Evolutionary conservation across 768 basidiomycete species (phyloP), one percentile per base, ranked within the genome.

Genomic region (Pleurotus tuber-regium): DNA sequence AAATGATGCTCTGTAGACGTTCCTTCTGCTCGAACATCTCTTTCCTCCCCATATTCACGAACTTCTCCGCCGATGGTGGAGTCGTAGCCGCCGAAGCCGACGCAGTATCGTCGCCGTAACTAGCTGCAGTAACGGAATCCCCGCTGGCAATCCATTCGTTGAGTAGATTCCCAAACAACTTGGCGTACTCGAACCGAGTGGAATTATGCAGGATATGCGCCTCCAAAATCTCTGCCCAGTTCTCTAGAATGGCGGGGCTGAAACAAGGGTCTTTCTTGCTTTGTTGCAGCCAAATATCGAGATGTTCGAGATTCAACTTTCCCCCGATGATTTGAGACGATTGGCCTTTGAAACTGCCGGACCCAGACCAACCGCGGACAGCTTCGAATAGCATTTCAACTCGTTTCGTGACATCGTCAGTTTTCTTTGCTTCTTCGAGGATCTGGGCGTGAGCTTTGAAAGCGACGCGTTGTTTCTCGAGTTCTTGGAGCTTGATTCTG

Each of bases 111-210:
- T 51, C 58, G 5, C 43, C 39, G 18, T 40, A 57, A 16, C 62
- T 26, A 14, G 25, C 52, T n/a, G n/a, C n/a, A 5, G 68, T 64
- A n/a, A 63, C 64, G 0, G 71, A 72, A 57, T 76, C 73, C 1
- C 72, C 73, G 31, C 73, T 74, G 2, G 68, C 60, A 21, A 73
- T 52, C 74, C 75, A 75, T 51, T 77, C 75, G 33, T 72, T 71
- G 54, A 74, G 69, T 10, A 77, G 64, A 23, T 58, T 70, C 1
- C 73, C 73, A 21, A 74, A 77, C 6, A 74, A 62, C 41, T 63
- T 70, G 5, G 73, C 74, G 23, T 66, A 67, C 24, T 74, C 73
- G 39, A 75, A 73, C 5, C 69, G 64, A 56, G 63, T 65, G 35
- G 58, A 51, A 14, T 63, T 66, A 41, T 73, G 73, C 5, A 53